Percentiles rank a stretch among this genome's conserved stretches.
Evolutionary conservation across 2,329 filamentous ascomycete species (phyloP).

Genomic region (Fusarium sp.): DNA sequence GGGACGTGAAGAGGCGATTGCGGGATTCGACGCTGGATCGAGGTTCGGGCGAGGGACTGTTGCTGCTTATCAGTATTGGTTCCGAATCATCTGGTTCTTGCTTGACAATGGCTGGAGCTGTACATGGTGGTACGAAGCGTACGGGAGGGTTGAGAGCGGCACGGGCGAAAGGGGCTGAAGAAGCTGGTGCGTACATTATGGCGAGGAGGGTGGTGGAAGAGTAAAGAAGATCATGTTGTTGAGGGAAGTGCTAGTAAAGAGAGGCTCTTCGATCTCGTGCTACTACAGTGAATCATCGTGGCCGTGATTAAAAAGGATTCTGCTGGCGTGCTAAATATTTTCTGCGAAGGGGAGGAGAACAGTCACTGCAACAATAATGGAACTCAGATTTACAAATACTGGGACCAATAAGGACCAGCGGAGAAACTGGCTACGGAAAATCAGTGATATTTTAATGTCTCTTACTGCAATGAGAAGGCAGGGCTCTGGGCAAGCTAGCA

Average conservation of each 20-base stretch:
- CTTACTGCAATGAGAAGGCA: background rate
- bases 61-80: conserved; percentile 16
- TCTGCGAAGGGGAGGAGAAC: rapidly evolving
- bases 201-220: background rate
- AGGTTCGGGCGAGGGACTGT: conserved; percentile 17
- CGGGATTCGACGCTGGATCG: conserved; percentile 29
- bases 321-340: rapidly evolving
- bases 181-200: background rate
- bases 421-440: background rate
- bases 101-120: background rate
- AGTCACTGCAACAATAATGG: rapidly evolving
- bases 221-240: background rate
- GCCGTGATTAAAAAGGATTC: rapidly evolving
- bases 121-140: background rate
- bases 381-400: background rate
- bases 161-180: background rate
- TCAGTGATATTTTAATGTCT: background rate
- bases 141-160: background rate
- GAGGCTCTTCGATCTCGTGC: rapidly evolving
- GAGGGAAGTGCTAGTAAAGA: rapidly evolving
- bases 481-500: background rate
- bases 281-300: conserved; percentile 13
- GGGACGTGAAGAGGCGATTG: conserved; percentile 37
- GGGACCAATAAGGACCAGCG: rapidly evolving
- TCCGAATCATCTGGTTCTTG: background rate